Evolutionary conservation across 2,329 filamentous ascomycete genomes (phyloP).

Genomic region (Exophiala bonariae): DNA sequence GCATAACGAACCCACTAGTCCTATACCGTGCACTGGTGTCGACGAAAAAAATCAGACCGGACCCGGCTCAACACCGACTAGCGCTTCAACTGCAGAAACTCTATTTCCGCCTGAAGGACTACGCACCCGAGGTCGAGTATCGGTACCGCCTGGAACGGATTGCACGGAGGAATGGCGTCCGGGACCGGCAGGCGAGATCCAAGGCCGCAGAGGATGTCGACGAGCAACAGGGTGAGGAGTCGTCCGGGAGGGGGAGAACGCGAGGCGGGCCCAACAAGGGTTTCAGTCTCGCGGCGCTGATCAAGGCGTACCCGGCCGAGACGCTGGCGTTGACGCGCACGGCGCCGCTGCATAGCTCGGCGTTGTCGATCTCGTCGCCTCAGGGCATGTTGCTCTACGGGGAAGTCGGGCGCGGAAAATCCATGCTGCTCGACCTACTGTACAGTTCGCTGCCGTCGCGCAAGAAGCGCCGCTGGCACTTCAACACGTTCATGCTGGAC

Average conservation of each 20-base stretch:
- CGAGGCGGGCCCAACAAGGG: background rate
- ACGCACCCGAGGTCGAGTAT: constrained; percentile 71
- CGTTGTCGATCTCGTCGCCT: constrained; percentile 70
- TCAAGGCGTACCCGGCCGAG: constrained; percentile 31
- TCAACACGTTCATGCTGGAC: constrained; percentile 84
- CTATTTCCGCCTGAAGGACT: constrained; percentile 74
- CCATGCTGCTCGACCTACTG: constrained; percentile 81
- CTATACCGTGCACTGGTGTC: constrained; percentile 72
- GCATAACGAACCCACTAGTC: constrained; percentile 64
- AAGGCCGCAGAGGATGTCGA: constrained; percentile 24
- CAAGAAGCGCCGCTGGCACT: constrained; percentile 76
- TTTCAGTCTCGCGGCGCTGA: constrained; percentile 3
- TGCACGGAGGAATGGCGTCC: constrained; percentile 42
- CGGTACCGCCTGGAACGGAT: constrained; percentile 64
- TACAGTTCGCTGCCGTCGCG: constrained; percentile 72
- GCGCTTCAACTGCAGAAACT: constrained; percentile 76
- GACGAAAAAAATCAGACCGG: constrained; percentile 65
- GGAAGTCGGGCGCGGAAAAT: constrained; percentile 80
- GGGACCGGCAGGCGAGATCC: constrained; percentile 41
- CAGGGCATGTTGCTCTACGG: constrained; percentile 75
- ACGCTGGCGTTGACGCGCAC: constrained; percentile 65
- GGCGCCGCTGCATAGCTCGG: constrained; percentile 70
- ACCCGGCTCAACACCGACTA: constrained; percentile 70
- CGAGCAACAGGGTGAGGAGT: constrained; percentile 27
- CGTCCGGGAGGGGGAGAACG: background rate